Evolutionary conservation across 345 rosid genomes (phyloP).

Genomic region (Hibiscus mutabilis): DNA sequence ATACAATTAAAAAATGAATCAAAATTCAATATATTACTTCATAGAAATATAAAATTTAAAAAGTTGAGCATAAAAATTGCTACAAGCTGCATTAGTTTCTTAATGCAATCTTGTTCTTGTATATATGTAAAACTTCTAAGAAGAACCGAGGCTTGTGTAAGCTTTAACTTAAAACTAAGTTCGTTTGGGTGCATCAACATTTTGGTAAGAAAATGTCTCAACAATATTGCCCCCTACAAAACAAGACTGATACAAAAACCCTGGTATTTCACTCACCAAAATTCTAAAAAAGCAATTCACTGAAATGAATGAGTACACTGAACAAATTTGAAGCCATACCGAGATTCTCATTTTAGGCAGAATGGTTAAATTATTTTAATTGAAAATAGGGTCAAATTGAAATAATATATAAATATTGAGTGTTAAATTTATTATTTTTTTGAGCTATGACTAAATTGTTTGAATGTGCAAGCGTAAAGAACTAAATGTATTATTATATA

Average conservation of each 20-base stretch:
- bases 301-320: too few relatives aligned
- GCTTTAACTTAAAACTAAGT: background rate
- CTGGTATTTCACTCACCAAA: background rate
- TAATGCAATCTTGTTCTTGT: background rate
- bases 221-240: too few relatives aligned
- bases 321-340: slow-evolving; percentile 27
- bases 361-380: too few relatives aligned
- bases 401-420: too few relatives aligned
- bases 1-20: slow-evolving; percentile 1
- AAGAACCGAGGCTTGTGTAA: background rate
- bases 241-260: too few relatives aligned
- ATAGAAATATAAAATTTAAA: background rate
- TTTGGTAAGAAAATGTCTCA: too few relatives aligned
- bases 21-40: background rate
- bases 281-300: too few relatives aligned
- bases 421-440: too few relatives aligned
- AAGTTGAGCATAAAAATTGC: background rate
- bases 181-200: background rate
- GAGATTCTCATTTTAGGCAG: slow-evolving; percentile 90
- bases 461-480: too few relatives aligned
- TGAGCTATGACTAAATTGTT: too few relatives aligned
- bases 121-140: background rate
- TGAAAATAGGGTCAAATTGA: too few relatives aligned
- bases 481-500: too few relatives aligned
- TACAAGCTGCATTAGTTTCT: background rate